Percentiles rank a stretch among this genome's conserved stretches.
Conservation (phyloP, 1,284 basidiomycete species). For the Ceratobasidium sp. region DNA sequence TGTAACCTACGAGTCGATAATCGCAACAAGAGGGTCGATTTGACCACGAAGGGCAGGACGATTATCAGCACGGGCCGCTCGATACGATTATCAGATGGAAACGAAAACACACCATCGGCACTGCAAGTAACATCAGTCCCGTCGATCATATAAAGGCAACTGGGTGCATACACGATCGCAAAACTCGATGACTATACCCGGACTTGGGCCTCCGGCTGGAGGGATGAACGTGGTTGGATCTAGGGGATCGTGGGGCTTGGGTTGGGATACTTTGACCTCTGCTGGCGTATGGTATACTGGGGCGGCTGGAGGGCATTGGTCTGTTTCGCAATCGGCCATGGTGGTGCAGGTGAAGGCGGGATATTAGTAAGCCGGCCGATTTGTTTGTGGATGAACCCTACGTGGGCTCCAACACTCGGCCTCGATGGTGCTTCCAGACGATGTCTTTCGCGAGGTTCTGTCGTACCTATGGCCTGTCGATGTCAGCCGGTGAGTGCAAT, state of each 20-base stretch:
- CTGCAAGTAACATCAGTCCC: slow-evolving; percentile 51
- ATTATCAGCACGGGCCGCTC: not conserved
- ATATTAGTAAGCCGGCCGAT: slow-evolving; percentile 3
- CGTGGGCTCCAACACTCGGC: not conserved
- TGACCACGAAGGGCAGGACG: no score
- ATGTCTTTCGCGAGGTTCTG: slow-evolving; percentile 14
- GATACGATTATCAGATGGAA: slow-evolving; percentile 12
- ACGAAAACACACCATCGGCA: slow-evolving; percentile 67
- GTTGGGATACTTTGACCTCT: not conserved
- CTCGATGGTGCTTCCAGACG: slow-evolving; percentile 3
- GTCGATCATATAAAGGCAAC: not conserved
- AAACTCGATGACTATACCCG: slow-evolving; percentile 70
- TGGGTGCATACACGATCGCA: slow-evolving; percentile 73
- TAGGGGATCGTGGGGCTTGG: slow-evolving; percentile 47
- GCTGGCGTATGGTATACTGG: slow-evolving; percentile 23
- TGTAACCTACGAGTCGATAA: slow-evolving; percentile 64
- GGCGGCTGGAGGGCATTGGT: slow-evolving; percentile 11
- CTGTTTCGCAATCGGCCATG: slow-evolving; percentile 36
- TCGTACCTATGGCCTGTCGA: slow-evolving; percentile 27
- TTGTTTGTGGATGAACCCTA: slow-evolving; percentile 9
- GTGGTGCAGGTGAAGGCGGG: not conserved
- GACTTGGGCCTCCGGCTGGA: slow-evolving; percentile 59
- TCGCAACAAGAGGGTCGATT: slow-evolving; percentile 37
- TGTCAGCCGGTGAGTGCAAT: slow-evolving; percentile 27
- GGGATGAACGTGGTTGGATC: slow-evolving; percentile 66